Conservation (phyloP, 2,329 filamentous ascomycete species). For the Atkinsonella hypoxylon region DNA sequence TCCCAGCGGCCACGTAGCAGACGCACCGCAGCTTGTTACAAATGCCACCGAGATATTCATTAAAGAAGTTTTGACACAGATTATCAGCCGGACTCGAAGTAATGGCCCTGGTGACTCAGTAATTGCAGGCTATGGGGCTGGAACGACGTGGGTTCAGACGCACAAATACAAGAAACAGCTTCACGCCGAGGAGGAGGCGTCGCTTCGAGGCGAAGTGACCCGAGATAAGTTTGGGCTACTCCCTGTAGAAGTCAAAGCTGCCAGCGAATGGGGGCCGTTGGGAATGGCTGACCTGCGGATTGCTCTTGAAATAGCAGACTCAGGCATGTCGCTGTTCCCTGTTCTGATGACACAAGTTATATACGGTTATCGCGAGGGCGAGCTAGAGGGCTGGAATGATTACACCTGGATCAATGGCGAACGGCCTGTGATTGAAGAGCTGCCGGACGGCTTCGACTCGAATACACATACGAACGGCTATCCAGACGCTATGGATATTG, state of each 20-base stretch:
- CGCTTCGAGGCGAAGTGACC: conserved; percentile 58
- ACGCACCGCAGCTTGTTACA: conserved; percentile 52
- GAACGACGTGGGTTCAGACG: conserved; percentile 64
- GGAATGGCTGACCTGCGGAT: conserved; percentile 69
- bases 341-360: conserved; percentile 59
- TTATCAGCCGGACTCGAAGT: conserved; percentile 52
- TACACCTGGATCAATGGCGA: conserved; percentile 40
- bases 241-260: conserved; percentile 69
- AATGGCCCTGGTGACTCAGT: conserved; percentile 53
- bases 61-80: conserved; percentile 50
- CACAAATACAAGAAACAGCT: conserved; percentile 66
- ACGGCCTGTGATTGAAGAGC: conserved; percentile 17
- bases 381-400: conserved; percentile 55
- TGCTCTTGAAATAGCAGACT: conserved; percentile 63
- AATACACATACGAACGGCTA: conserved; percentile 35
- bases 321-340: conserved; percentile 66
- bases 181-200: conserved; percentile 61
- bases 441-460: conserved; percentile 12
- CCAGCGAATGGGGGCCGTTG: conserved; percentile 57
- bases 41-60: conserved; percentile 55
- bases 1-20: conserved; percentile 42
- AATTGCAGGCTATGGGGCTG: conserved; percentile 50
- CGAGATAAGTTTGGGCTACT: conserved; percentile 67
- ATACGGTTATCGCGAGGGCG: conserved; percentile 62
- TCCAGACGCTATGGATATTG: conserved; percentile 47